Evolutionary conservation across 2,329 filamentous ascomycete species (phyloP), one percentile per base, ranked within the genome.

Genomic region (Colletotrichum sp.): DNA sequence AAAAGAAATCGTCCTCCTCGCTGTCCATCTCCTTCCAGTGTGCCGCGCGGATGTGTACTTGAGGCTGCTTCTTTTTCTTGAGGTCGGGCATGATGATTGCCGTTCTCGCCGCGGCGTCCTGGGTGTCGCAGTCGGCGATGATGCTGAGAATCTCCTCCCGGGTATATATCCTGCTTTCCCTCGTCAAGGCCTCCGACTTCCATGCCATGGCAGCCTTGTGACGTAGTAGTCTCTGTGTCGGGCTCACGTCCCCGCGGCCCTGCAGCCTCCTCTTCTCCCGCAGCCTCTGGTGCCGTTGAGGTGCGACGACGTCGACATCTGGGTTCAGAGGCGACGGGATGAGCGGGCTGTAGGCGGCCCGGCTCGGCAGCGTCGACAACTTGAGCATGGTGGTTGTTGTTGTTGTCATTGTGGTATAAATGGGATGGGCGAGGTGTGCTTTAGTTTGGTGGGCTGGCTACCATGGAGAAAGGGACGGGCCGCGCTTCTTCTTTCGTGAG

Each of bases 171-270:
- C 71, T 62, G 55, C 71, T 75, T 52, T 75, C 75, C 18, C 72
- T 66, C 34, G 72, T 76, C 52, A 75, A 60, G n/a, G 75, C 71
- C 8, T 76, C 71, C 36, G 82, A 83, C 22, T 80, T 82, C 85
- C 85, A 87, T 8, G 86, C 86, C 69, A 81, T 81, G 7, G 84
- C 85, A 2, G 85, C 87, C 77, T 87, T 88, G 72, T 84, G 81
- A 32, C 87, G 82, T 72, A 88, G 83, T 22, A 88, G 79, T 34
- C 81, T 81, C 78, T 88, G 82, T 1, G 85, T 84, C 26, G 87
- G 86, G 73, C 86, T 87, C 68, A 83, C 78, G 26, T 80, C 80
- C 52, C 76, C 75, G 30, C 69, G 68, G 59, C 48, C 34, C 67
- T 80, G 78, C 68, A 76, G 63, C 52, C 72, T 66, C 15, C 75